Base-by-base conservation (phyloP, 1,284 basidiomycete species). In the Tylopilus sp. region DNA sequence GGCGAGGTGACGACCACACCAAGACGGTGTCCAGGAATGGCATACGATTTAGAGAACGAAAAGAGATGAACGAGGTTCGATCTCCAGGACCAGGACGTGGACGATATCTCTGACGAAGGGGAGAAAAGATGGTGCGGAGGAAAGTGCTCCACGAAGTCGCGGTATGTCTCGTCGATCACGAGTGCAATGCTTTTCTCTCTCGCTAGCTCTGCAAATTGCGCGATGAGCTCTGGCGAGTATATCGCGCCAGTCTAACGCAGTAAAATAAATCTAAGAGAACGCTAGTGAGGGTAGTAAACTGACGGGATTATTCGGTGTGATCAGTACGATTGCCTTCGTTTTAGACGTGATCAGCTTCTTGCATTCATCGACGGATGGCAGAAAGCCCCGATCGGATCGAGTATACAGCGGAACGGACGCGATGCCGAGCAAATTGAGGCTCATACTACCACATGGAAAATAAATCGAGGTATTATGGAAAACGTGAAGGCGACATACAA, bases 91-190 rank as follows among this genome's bases (percentile, higher is more conserved):
- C 49, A 55, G 5, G 51, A 34, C 6, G 44, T n/a, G 9, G 50
- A 33, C 15, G 37, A 23, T 8, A 39, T 37, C 11, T 31, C 33
- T 0, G 39, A 49, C 1, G 19, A 35, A 4, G 53, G 34, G 6
- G 65, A 59, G 61, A 84, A 88, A 19, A 84, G 74, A 34, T 60
- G 56, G 64, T 86, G 87, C 0, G 85, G 81, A 7, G 73, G 71
- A 23, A 67, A 66, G 13, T 73, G 60, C 1, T 75, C 68, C 38
- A 92, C 74, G 60, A 95, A 93, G 60, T 95, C 91, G 16, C 90
- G 80, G 66, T 96, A 95, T 0, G 91, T 92, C 68, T 92, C 89
- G 65, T 93, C 90, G n/a, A 95, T 54, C 19, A 95, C 78, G n/a
- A 95, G 76, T 0, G 89, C 84, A 10, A 94, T 64, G 4, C 75